Base-by-base conservation (phyloP, 2,329 filamentous ascomycete genomes). In the Sporothrix humicola region DNA sequence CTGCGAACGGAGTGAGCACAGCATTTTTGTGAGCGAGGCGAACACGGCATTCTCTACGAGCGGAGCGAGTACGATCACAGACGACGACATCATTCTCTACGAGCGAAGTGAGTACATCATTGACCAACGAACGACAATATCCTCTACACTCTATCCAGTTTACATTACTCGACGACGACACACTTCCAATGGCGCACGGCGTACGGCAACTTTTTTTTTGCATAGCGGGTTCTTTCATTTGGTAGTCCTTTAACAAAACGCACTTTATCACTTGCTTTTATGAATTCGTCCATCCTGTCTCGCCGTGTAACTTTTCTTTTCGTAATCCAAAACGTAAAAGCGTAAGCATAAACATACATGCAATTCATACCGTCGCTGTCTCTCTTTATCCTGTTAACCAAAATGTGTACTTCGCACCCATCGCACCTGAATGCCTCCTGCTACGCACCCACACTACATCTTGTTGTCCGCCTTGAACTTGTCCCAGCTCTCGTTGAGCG, bases 401-500 rank as follows among this genome's bases (percentile, higher is more conserved):
- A 65, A 59, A 23, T 59, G 17, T 59, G 20, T 23, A 37, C 10
- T 42, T 17, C 6, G 9, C 37, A 7, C 26, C 23, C 23, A 26
- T 26, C 23, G 23, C 23, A 26, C 23, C 23, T 26, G 23, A 26
- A 26, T 26, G 23, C 23, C 23, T 17, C 46, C 17, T 42, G 9
- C 17, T 8, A 2, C 66, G 26, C 31, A 20, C 15, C 15, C 5
- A 46, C 50, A 23, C 80, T 81, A 91, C 80, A 92, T 83, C 56
- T 88, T 88, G 78, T 92, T 92, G 77, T 92, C 89, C 54, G 86
- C 83, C 82, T 91, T 92, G 80, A 92, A 92, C 80, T 91, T 91
- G 79, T 92, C 90, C 90, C 90, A 92, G 74, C 89, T 90, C 82
- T 92, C 90, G 78, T 92, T 92, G 65, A 92, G 82, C 50, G 90